Percentiles rank a stretch among this genome's conserved stretches.
Conservation (phyloP, 495 filamentous ascomycete genomes). For the Xylaria palmicola region DNA sequence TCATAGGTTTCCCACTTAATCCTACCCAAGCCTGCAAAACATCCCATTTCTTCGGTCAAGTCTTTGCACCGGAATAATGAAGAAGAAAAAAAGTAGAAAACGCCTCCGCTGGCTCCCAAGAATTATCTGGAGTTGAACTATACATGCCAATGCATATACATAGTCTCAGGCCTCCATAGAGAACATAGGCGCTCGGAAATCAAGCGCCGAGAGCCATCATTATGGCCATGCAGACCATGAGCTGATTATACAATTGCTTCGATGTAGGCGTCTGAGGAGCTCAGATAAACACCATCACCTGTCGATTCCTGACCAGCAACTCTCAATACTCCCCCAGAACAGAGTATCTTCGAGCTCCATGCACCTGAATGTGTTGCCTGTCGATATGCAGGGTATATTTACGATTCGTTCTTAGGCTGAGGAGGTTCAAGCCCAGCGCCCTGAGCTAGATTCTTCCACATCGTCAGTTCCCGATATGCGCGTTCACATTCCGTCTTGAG, state of each 20-base stretch:
- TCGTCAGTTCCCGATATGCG: constrained; percentile 72
- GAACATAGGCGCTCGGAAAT: neutral
- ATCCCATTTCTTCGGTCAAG: constrained; percentile 3
- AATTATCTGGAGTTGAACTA: neutral
- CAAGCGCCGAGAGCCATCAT: neutral
- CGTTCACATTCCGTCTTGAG: constrained; percentile 75
- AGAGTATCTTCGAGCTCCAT: neutral
- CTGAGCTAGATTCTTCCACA: constrained; percentile 81
- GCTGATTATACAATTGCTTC: constrained; percentile 1
- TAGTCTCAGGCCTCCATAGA: neutral
- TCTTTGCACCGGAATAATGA: constrained; percentile 4
- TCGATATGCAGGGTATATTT: neutral
- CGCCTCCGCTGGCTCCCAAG: neutral
- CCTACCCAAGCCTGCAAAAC: constrained; percentile 5
- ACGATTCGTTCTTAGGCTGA: constrained; percentile 41
- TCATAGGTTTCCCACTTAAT: constrained; percentile 1
- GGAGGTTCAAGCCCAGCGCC: constrained; percentile 63
- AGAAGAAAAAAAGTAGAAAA: neutral
- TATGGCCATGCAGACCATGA: constrained; percentile 4
- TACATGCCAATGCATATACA: neutral
- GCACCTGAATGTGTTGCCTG: neutral
- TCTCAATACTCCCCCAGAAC: neutral
- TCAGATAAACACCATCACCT: neutral
- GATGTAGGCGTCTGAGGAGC: neutral
- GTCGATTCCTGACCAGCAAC: neutral